A percentile compares a stretch with the other conserved stretches of the same genome.
These are phyloP conservation scores for Nakazawaea populi DNA, from an alignment of 805 yeast genomes.

Conservation along the genomic window DNA sequence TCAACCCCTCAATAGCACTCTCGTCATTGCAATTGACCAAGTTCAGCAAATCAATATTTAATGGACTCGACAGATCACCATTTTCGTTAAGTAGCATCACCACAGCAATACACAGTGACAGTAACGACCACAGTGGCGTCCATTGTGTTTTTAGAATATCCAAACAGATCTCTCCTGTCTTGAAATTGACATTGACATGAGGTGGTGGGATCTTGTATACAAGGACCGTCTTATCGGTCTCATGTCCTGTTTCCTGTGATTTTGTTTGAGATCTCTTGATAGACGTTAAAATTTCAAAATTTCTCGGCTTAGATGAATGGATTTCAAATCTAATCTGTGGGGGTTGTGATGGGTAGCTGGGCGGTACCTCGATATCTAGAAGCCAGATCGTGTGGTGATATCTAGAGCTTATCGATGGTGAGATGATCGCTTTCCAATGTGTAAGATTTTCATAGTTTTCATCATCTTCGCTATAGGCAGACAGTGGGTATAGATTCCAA, in stretches of 20 bases:
- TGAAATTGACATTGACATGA: slow-evolving; percentile 44
- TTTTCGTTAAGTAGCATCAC: slow-evolving; percentile 44
- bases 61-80: slow-evolving; percentile 69
- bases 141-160: slow-evolving; percentile 51
- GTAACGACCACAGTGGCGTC: slow-evolving; percentile 73
- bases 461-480: slow-evolving; percentile 15
- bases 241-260: neutral
- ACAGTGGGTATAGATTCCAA: slow-evolving; percentile 34
- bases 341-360: slow-evolving; percentile 51
- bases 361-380: slow-evolving; percentile 38
- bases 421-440: slow-evolving; percentile 43
- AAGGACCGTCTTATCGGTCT: neutral
- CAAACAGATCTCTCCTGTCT: slow-evolving; percentile 66
- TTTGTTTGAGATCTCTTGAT: neutral
- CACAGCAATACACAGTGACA: slow-evolving; percentile 50
- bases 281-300: neutral
- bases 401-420: slow-evolving; percentile 32
- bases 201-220: slow-evolving; percentile 17
- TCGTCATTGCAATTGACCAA: slow-evolving; percentile 42
- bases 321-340: slow-evolving; percentile 43
- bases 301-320: neutral
- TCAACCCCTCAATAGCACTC: slow-evolving; percentile 33
- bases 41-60: slow-evolving; percentile 66
- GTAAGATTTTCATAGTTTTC: slow-evolving; percentile 27
- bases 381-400: slow-evolving; percentile 48